These are phyloP conservation scores for Lodderomyces parapsilosis DNA, from an alignment of 1,139 yeast genomes.

Conservation along the genomic window DNA sequence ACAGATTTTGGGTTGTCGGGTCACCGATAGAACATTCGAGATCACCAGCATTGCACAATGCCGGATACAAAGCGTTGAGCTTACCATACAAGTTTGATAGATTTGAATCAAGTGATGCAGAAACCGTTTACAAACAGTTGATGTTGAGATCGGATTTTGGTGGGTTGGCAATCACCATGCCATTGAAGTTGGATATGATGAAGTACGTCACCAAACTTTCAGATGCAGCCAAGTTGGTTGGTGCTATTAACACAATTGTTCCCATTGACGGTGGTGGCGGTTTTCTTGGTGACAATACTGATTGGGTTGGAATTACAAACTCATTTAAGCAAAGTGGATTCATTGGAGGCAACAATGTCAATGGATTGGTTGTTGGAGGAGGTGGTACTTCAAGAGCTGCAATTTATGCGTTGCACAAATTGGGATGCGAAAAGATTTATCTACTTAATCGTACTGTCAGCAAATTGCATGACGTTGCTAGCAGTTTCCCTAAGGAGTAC, in stretches of 20 bases:
- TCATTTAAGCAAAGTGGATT: conserved; percentile 64
- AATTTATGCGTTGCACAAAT: conserved; percentile 72
- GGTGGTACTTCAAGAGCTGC: conserved; percentile 99
- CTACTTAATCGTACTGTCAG: conserved; percentile 77
- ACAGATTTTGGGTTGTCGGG: conserved; percentile 78
- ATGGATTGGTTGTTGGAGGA: conserved; percentile 79
- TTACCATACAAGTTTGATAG: conserved; percentile 73
- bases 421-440: conserved; percentile 79
- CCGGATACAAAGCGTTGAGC: conserved; percentile 69
- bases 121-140: conserved; percentile 44
- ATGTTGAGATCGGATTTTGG: conserved; percentile 62
- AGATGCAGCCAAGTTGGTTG: conserved; percentile 72
- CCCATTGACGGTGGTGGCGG: conserved; percentile 56
- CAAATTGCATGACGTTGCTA: conserved; percentile 59
- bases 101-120: conserved; percentile 67
- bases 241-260: conserved; percentile 89
- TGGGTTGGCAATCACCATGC: conserved; percentile 90
- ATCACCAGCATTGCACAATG: conserved; percentile 82
- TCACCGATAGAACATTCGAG: conserved; percentile 81
- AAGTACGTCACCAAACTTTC: conserved; percentile 61
- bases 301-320: conserved; percentile 85
- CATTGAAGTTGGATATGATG: conserved; percentile 78
- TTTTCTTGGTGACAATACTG: conserved; percentile 87
- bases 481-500: conserved; percentile 59
- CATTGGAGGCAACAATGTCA: conserved; percentile 32